Percentiles rank a stretch among this genome's conserved stretches.
Conservation (phyloP, 148 eudicot genomes). For the Chenopodium formosanum region DNA sequence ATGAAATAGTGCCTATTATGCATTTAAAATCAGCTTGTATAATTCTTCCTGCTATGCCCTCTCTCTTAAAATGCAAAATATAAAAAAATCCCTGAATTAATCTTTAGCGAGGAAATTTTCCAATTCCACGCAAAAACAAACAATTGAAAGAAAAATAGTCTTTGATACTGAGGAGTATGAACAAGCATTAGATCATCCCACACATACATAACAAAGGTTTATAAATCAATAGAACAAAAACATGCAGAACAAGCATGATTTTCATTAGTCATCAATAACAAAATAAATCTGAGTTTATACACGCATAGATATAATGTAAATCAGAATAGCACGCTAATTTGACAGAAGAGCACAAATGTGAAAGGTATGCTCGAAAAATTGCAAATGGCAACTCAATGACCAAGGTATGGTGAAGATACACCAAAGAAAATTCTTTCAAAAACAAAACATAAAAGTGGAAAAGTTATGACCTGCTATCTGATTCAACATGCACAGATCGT, state of each 20-base stretch:
- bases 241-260: not conserved
- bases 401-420: conserved; percentile 4
- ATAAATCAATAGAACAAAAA: not conserved
- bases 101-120: not conserved
- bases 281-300: not conserved
- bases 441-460: not conserved
- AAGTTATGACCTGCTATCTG: conserved; percentile 62
- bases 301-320: not conserved
- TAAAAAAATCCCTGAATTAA: not conserved
- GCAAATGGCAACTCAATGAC: not conserved
- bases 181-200: not conserved
- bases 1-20: not conserved
- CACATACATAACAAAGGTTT: not conserved
- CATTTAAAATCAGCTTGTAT: not conserved
- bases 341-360: not conserved
- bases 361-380: not conserved
- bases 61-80: not conserved
- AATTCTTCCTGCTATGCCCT: not conserved
- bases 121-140: not conserved
- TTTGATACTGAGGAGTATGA: too few species aligned
- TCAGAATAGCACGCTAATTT: not conserved
- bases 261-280: not conserved
- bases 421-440: not conserved
- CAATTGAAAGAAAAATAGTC: not conserved
- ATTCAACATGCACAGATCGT: conserved; percentile 49